Evolutionary conservation across 2,329 filamentous ascomycete genomes (phyloP).

Genomic region (Sarocladium oryzae): DNA sequence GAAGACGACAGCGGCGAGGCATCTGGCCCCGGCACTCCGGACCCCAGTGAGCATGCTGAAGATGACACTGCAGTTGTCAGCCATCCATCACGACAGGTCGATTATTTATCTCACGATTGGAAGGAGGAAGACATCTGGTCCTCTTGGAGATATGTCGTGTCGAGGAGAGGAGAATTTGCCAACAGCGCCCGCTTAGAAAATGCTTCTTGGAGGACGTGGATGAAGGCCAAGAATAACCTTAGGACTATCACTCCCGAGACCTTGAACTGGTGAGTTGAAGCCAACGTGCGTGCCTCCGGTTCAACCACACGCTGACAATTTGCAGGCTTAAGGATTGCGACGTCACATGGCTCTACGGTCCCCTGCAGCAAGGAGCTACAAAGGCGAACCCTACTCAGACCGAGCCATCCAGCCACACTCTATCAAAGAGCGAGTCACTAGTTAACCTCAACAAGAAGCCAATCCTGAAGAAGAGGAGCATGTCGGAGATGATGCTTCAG

Average conservation of each 20-base stretch:
- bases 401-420: constrained; percentile 32
- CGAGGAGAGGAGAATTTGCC: constrained; percentile 69
- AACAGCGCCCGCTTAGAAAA: constrained; percentile 85
- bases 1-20: constrained; percentile 46
- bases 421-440: constrained; percentile 57
- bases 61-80: constrained; percentile 72
- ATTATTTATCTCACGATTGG: constrained; percentile 92
- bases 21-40: constrained; percentile 53
- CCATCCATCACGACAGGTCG: constrained; percentile 82
- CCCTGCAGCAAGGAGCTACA: constrained; percentile 58
- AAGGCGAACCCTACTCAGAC: constrained; percentile 20
- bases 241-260: constrained; percentile 86
- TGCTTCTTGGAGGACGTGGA: constrained; percentile 95
- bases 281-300: neutral
- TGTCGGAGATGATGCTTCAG: constrained; percentile 92
- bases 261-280: constrained; percentile 77
- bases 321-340: constrained; percentile 91
- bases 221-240: constrained; percentile 81
- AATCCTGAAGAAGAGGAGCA: constrained; percentile 92
- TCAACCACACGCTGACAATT: neutral
- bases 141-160: constrained; percentile 90
- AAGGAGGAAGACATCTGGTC: constrained; percentile 95
- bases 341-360: constrained; percentile 95
- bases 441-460: constrained; percentile 68
- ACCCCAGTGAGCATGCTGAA: constrained; percentile 55